Percentiles rank a stretch among this genome's conserved stretches.
Evolutionary conservation across 2,329 filamentous ascomycete genomes (phyloP).

Genomic region (Fusarium sp.): DNA sequence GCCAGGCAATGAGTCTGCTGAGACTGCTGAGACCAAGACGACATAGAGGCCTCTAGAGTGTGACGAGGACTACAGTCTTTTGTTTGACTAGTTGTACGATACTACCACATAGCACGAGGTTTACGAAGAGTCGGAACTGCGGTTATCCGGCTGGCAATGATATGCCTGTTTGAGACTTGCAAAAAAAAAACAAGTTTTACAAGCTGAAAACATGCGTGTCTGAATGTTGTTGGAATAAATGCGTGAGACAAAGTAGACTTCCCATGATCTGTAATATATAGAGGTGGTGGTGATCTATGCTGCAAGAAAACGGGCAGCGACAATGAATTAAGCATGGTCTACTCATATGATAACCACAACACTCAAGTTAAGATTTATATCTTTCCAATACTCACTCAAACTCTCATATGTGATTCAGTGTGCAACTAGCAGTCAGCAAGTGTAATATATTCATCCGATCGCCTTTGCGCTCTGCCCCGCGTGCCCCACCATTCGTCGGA

Average conservation of each 20-base stretch:
- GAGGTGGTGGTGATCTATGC: not conserved
- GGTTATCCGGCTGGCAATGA: not conserved
- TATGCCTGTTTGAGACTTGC: not conserved
- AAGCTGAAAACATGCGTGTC: not conserved
- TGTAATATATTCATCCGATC: constrained; percentile 20
- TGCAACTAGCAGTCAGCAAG: constrained; percentile 20
- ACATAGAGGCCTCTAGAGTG: constrained; percentile 1
- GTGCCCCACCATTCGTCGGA: constrained; percentile 29
- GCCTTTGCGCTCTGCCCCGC: constrained; percentile 28
- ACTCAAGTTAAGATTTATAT: no score
- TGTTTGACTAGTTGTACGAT: not conserved
- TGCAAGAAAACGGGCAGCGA: no score
- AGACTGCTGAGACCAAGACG: constrained; percentile 18
- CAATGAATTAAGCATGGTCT: no score
- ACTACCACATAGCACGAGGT: not conserved
- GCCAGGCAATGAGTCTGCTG: constrained; percentile 49
- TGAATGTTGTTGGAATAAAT: constrained; percentile 4
- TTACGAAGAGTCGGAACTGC: not conserved
- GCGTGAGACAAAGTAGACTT: constrained; percentile 14
- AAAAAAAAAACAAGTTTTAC: not conserved
- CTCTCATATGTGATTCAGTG: no score
- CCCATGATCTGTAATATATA: not conserved
- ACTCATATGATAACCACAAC: no score
- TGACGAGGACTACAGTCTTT: not conserved
- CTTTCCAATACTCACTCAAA: no score